Percentiles rank a stretch among this genome's conserved stretches.
Evolutionary conservation across 1,284 basidiomycete genomes (phyloP).

Genomic region (Veloboletus limbatus): DNA sequence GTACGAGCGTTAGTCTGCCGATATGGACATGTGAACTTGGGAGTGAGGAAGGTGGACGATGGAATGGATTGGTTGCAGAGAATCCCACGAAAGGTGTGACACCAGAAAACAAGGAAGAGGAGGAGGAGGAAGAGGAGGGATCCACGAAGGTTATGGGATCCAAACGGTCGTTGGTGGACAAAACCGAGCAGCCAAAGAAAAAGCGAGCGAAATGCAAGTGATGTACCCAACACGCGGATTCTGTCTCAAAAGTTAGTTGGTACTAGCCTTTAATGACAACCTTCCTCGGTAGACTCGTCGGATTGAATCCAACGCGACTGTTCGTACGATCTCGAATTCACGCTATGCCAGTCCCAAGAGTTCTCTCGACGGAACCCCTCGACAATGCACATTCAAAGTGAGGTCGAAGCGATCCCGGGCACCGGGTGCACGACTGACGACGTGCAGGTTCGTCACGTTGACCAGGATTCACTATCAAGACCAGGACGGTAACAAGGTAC

Average conservation of each 20-base stretch:
- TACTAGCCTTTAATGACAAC: slow-evolving; percentile 3
- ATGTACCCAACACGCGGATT: too few species aligned
- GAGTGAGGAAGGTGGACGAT: slow-evolving; percentile 57
- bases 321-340: slow-evolving; percentile 2
- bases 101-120: slow-evolving; percentile 3
- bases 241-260: too few species aligned
- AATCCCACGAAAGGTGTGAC: background rate
- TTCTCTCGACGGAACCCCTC: slow-evolving; percentile 48
- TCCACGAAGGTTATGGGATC: slow-evolving; percentile 2
- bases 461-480: slow-evolving; percentile 76
- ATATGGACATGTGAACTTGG: slow-evolving; percentile 84
- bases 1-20: slow-evolving; percentile 79
- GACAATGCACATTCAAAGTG: slow-evolving; percentile 60
- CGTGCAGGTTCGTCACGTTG: slow-evolving; percentile 66
- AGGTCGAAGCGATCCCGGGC: too few species aligned
- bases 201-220: slow-evolving; percentile 14
- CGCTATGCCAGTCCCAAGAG: slow-evolving; percentile 27
- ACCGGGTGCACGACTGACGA: too few species aligned
- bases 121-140: background rate
- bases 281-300: slow-evolving; percentile 9
- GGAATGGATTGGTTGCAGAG: slow-evolving; percentile 51
- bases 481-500: slow-evolving; percentile 68
- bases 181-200: slow-evolving; percentile 20
- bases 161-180: slow-evolving; percentile 17
- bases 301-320: background rate